Percentiles rank a stretch among this genome's conserved stretches.
Evolutionary conservation across 495 filamentous ascomycete species (phyloP).

Genomic region (Tuber brumale): DNA sequence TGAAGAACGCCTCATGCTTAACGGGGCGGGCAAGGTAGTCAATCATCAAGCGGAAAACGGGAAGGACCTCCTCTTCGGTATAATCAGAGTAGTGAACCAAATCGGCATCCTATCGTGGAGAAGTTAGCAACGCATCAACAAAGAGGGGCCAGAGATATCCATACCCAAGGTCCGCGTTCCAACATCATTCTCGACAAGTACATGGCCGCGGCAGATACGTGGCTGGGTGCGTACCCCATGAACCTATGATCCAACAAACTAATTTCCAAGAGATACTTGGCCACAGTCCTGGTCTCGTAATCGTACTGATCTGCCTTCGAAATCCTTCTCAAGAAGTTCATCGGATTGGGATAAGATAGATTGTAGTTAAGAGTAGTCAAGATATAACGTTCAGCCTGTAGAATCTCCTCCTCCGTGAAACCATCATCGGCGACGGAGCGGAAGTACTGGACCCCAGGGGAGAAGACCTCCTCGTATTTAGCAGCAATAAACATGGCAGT

Average conservation of each 20-base stretch:
- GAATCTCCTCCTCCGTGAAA: slow-evolving; percentile 89
- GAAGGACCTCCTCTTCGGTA: slow-evolving; percentile 81
- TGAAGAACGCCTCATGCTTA: slow-evolving; percentile 93
- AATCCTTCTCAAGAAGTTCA: slow-evolving; percentile 98
- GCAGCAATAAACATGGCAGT: slow-evolving; percentile 99
- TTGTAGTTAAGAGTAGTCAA: slow-evolving; percentile 88
- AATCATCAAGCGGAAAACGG: slow-evolving; percentile 88
- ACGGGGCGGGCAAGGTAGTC: slow-evolving; percentile 88
- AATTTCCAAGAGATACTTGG: slow-evolving; percentile 98
- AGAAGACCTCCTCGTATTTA: slow-evolving; percentile 97
- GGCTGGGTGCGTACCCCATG: slow-evolving; percentile 77
- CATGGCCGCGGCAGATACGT: slow-evolving; percentile 87
- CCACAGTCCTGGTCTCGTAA: slow-evolving; percentile 90
- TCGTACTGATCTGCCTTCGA: slow-evolving; percentile 98
- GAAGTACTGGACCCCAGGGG: slow-evolving; percentile 94
- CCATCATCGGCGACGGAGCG: slow-evolving; percentile 93
- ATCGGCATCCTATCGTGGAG: slow-evolving; percentile 63
- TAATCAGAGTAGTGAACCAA: slow-evolving; percentile 92
- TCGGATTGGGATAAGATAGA: slow-evolving; percentile 96
- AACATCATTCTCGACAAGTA: slow-evolving; percentile 86
- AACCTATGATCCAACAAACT: slow-evolving; percentile 90
- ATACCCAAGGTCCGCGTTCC: slow-evolving; percentile 82
- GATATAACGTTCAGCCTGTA: slow-evolving; percentile 93
- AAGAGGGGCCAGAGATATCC: slow-evolving; percentile 35
- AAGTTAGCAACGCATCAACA: slow-evolving; percentile 8